Evolutionary conservation across 768 basidiomycete genomes (phyloP), one percentile per base, ranked within the genome.

Genomic region (Serendipita vermifera): DNA sequence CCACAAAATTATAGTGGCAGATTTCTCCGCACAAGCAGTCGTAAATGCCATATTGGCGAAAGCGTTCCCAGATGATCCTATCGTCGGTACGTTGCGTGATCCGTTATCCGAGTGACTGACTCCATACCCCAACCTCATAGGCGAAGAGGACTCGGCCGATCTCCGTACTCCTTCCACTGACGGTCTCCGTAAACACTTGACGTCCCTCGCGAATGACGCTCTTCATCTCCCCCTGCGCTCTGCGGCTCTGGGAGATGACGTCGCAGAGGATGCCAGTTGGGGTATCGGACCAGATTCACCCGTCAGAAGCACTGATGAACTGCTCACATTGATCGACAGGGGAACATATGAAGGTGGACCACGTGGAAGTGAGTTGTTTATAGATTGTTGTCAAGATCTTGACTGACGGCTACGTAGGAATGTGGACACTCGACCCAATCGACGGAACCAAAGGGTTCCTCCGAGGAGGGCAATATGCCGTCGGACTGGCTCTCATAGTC

Each of bases 401-500:
- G 57, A 27, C 33, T 40, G 22, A 60, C 15, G 29, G 9, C 26
- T 5, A 31, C 5, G 27, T 46, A 87, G 86, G 85, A 26, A 82
- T 86, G 75, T 90, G 87, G 87, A 86, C 85, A 1, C 79, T 88
- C 53, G 86, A 87, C 66, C 85, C 87, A 53, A 90, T 96, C 57
- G 91, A 94, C 68, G 92, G 92, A 5, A 96, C 91, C 6, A 90
- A 89, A 65, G 92, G 91, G 1, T 93, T 96, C 73, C 74, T 94
- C 20, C 79, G 92, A 3, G 89, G 89, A 3, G 89, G 85, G 57
- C 92, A 96, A 67, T 96, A 90, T 65, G 91, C 91, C 3, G 87
- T 96, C 17, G 94, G 92, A 67, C 70, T 96, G 7, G 84, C 90
- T 0, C 73, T 96, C 55, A 80, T 94, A 64, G 74, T 87, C 38